Base-by-base conservation (phyloP, 176 grass and related monocot species). In the Poa annua region DNA sequence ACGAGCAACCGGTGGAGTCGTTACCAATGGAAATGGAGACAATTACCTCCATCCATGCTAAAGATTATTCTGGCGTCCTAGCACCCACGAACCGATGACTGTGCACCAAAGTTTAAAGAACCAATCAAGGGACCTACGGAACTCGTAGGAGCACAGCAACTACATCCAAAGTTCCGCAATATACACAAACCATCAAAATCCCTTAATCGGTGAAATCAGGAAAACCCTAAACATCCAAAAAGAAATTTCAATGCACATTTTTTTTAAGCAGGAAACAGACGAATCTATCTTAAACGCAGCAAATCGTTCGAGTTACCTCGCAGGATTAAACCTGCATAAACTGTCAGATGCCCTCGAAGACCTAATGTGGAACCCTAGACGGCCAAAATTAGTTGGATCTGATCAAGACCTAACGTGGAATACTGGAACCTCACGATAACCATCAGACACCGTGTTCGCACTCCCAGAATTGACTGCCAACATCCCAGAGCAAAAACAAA, bases 301-400 rank as follows among this genome's bases (percentile, higher is more conserved):
- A 32, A 68, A 29, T 54, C 35, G 47, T 12, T 65, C 15, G 12
- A 66, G 11, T 52, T 41, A 54, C 20, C 7, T 24, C 20, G 19
- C 38, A 24, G 20, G 55, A 39, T 61, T 57, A 80, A 73, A 6
- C 14, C 8, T 29, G 19, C 42, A 45, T 13, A 64, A 41, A 73
- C 16, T 29, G 16, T 42, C 33, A 80, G 26, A 20, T 3, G n/a
- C 20, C 54, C 20, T 8, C 54, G 54, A 57, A 57, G 54, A 57
- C n/a, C 54, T 57, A 57, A 21, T n/a, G n/a, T 22, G 54, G 9
- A 75, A 86, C 35, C 35, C 53, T 53, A 64, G 44, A 20, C 16
- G 21, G 19, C 5, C 19, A 22, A 67, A 48, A 84, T 4, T 59
- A 66, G 11, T 49, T 24, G 64, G 74, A 74, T 55, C 66, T 24